phyloP scores from a whole-genome alignment of 306 rosid genomes.

The Hippophae gyantsensis region DNA sequence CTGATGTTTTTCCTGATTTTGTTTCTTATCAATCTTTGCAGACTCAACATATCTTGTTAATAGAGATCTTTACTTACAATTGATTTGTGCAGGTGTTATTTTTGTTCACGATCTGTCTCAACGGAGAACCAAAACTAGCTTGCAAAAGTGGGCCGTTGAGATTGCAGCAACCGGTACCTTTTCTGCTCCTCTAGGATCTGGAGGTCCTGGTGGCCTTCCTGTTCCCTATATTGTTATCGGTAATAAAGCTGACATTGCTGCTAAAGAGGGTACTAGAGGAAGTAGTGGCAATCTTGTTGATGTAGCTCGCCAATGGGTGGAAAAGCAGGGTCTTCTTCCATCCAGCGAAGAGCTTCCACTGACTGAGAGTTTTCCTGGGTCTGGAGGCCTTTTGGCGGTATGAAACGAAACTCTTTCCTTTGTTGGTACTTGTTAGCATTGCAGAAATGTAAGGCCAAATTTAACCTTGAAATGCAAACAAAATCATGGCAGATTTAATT shows the following conservation, averaged over 20 bases:
- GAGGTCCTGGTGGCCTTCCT: slow-evolving; percentile 95
- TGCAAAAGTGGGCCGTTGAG: slow-evolving; percentile 95
- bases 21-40: too few species aligned
- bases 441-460: not conserved
- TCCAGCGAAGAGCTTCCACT: slow-evolving; percentile 96
- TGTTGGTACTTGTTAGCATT: not conserved
- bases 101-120: slow-evolving; percentile 99
- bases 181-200: slow-evolving; percentile 93
- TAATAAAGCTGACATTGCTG: slow-evolving; percentile 89
- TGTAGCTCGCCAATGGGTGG: slow-evolving; percentile 97
- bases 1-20: too few species aligned
- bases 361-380: slow-evolving; percentile 83
- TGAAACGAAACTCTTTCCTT: slow-evolving; percentile 15
- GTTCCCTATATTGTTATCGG: slow-evolving; percentile 85
- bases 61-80: too few species aligned
- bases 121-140: slow-evolving; percentile 82
- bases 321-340: slow-evolving; percentile 95
- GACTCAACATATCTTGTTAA: too few species aligned
- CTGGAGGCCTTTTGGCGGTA: slow-evolving; percentile 78
- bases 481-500: not conserved
- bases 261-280: slow-evolving; percentile 83
- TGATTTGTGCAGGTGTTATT: slow-evolving; percentile 66
- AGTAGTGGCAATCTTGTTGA: slow-evolving; percentile 98
- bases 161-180: slow-evolving; percentile 82
- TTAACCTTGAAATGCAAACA: not conserved